Conservation (phyloP, 176 grass and related monocot species). For the Stipa capillata region DNA sequence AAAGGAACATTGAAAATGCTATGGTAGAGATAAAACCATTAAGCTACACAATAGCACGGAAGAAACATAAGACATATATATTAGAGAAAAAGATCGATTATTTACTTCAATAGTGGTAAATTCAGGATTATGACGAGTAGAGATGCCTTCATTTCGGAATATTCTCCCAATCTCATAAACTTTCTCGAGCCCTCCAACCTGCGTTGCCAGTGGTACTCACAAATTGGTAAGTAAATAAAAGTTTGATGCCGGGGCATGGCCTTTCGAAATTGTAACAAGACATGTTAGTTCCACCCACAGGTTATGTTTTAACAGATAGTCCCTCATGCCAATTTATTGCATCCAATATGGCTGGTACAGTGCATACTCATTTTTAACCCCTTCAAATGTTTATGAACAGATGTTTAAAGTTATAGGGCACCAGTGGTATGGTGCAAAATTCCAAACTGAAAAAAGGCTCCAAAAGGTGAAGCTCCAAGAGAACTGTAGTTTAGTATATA, state of each 20-base stretch:
- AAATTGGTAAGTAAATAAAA: constrained; percentile 7
- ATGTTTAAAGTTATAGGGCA: background rate
- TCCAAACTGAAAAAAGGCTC: background rate
- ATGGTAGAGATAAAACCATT: constrained; percentile 1
- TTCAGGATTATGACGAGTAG: constrained; percentile 98
- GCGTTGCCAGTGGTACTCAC: constrained; percentile 4
- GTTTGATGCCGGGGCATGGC: background rate
- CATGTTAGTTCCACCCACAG: background rate
- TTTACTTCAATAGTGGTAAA: constrained; percentile 96
- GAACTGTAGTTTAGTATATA: background rate
- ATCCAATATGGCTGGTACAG: background rate
- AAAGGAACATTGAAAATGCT: constrained; percentile 2
- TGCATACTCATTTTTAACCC: background rate
- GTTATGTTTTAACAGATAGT: background rate
- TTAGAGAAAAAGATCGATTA: background rate
- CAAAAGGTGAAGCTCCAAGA: background rate
- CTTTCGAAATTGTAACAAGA: constrained; percentile 2
- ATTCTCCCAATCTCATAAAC: constrained; percentile 98
- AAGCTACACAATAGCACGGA: background rate
- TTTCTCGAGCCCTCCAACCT: constrained; percentile 98
- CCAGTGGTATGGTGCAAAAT: background rate
- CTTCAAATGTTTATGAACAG: background rate
- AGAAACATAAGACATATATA: constrained; percentile 5
- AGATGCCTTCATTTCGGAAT: constrained; percentile 98
- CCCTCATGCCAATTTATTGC: background rate